Base-by-base conservation (phyloP, 176 grass and related monocot species). In the Aegilops tauschii region DNA sequence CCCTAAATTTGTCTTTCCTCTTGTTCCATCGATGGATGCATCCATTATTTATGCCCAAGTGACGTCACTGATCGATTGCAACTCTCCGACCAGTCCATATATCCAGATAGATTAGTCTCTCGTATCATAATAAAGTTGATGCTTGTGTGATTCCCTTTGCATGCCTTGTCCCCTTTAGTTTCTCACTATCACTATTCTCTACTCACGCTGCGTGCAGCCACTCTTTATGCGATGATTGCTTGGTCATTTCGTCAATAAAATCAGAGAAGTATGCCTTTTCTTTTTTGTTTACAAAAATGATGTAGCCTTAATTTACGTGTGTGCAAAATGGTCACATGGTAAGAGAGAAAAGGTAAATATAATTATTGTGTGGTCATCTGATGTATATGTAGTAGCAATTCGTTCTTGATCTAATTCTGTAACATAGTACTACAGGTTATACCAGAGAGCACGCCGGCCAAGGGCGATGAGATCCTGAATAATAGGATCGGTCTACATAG, bases 61-160 rank as follows among this genome's bases (percentile, higher is more conserved):
- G 16, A 70, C 71, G 88, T 86, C 84, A 52, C 52, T 54, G 72
- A 49, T 37, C 49, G 64, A 49, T 36, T 86, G 50, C 78, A 77
- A 61, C 78, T 84, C 12, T 31, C 82, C 31, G 27, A 49, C 50
- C 70, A 59, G 89, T 87, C 79, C 78, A 78, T 65, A 34, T 32
- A 61, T 62, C 70, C 70, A 86, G 78, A 86, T 82, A 47, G 42
- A 79, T 83, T 90, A 87, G 74, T 90, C 84, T 78, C 89, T 21
- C 50, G 5, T 79, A 66, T 83, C 84, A 90, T 90, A 83, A 73
- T 65, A 86, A 83, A 87, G 84, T 23, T 65, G 88, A 90, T 90
- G 84, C 73, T 83, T 90, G 84, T 83, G 73, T 58, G 79, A 87
- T 73, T 65, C 84, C 31, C 61, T 71, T 75, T 75, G 42, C 73